Evolutionary conservation across 345 rosid species (phyloP).

Genomic region (Salix dunnii): DNA sequence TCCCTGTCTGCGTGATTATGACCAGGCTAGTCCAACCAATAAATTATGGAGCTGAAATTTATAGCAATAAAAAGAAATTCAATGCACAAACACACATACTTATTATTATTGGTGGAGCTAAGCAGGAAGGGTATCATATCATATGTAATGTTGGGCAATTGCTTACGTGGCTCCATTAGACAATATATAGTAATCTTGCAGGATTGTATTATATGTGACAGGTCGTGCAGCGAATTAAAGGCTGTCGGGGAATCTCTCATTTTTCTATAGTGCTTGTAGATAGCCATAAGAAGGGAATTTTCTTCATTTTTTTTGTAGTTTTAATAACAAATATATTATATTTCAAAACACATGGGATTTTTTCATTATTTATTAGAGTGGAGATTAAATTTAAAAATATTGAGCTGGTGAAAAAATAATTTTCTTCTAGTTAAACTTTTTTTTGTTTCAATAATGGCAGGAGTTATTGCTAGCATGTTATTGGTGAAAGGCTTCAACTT

Average conservation of each 20-base stretch:
- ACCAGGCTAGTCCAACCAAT: not conserved
- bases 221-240: slow-evolving; percentile 15
- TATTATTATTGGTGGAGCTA: not conserved
- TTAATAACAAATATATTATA: not conserved
- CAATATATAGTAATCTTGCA: slow-evolving; percentile 13
- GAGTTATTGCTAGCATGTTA: no score
- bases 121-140: not conserved
- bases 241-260: slow-evolving; percentile 19
- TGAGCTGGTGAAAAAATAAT: no score
- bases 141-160: slow-evolving; percentile 1
- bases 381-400: no score
- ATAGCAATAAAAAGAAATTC: not conserved
- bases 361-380: not conserved
- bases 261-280: not conserved
- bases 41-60: not conserved
- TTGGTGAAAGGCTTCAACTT: no score
- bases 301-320: not conserved
- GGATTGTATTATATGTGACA: slow-evolving; percentile 17
- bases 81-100: no score
- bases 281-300: not conserved
- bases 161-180: slow-evolving; percentile 18
- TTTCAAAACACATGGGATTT: not conserved
- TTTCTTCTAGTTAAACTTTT: no score
- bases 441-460: no score
- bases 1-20: not conserved